Percentiles rank a stretch among this genome's conserved stretches.
Conservation (phyloP, 2,329 filamentous ascomycete genomes). For the Colletotrichum gigasporum region DNA sequence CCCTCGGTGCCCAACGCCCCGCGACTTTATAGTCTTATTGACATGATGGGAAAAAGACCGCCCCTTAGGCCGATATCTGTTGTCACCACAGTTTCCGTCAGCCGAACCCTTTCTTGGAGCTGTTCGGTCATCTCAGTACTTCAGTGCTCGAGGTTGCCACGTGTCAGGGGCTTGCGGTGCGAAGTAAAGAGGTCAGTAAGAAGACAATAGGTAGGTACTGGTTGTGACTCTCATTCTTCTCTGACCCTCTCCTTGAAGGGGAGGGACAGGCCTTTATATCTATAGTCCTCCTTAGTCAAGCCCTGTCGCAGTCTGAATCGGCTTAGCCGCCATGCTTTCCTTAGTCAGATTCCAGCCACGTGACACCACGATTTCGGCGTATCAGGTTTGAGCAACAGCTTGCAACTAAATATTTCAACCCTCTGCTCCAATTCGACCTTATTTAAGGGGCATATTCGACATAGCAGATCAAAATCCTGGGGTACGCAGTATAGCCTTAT, state of each 20-base stretch:
- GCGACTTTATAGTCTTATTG: not conserved
- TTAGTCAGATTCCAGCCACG: too few species aligned
- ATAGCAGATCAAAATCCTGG: not conserved
- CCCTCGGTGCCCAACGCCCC: not conserved
- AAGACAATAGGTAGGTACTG: too few species aligned
- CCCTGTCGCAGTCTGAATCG: too few species aligned
- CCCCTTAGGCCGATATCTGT: not conserved
- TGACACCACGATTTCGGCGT: not conserved
- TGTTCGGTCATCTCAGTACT: not conserved
- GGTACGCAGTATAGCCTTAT: not conserved
- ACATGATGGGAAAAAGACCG: not conserved
- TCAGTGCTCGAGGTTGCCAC: too few species aligned
- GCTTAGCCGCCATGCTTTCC: too few species aligned
- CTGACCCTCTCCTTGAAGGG: too few species aligned
- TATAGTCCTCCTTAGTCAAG: too few species aligned
- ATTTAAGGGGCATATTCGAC: not conserved
- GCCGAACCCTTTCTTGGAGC: not conserved
- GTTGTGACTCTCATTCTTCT: too few species aligned
- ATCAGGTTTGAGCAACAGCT: not conserved
- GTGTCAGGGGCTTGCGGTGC: too few species aligned
- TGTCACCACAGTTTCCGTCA: not conserved
- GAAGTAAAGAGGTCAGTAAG: too few species aligned
- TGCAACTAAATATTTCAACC: not conserved
- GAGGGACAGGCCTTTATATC: too few species aligned
- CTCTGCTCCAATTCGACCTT: too few species aligned